Base-by-base conservation (phyloP, 495 filamentous ascomycete species). In the Tuber aestivum region DNA sequence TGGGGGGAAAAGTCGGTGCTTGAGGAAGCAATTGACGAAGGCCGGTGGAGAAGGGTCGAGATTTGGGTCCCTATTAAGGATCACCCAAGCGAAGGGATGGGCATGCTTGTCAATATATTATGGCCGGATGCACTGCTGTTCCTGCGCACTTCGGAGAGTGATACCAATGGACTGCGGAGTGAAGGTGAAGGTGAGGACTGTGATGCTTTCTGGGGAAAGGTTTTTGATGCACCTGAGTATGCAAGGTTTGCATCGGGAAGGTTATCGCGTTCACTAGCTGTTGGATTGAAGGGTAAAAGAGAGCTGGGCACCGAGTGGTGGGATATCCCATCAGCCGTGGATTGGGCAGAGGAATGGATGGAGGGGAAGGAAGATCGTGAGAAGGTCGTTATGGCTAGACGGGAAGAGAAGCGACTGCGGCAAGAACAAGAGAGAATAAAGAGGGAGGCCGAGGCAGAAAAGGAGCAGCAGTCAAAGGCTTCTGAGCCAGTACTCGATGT, bases 51-150 rank as follows among this genome's bases (percentile, higher is more conserved):
- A 38, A 40, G 72, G 21, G 70, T 80, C 7, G 81, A 83, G 69
- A 80, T 83, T 12, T 82, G 76, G 81, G 75, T 75, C 14, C 75
- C 75, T 61, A 77, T 77, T 69, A 81, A 77, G 37, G 79, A 77
- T 70, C 38, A 73, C 3, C 78, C 75, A 38, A 74, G 78, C 6
- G 38, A 73, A 73, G 44, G 72, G 16, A 80, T 75, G 78, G 77
- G 76, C 20, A 75, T 81, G 72, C 48, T 77, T 1, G 74, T 81
- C 45, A 81, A 70, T 35, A 68, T 83, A 16, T 41, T 83, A 14
- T 83, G 81, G 81, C 81, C 81, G 7, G 76, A 77, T 72, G 74
- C 81, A 21, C 70, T 83, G 35, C 69, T 82, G 20, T 83, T 83
- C n/a, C 40, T 83, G 14, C 74, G 80, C 70, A 50, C 76, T 75